Evolutionary conservation across 805 yeast genomes (phyloP).

Genomic region (Tanozyma kutaoensis): DNA sequence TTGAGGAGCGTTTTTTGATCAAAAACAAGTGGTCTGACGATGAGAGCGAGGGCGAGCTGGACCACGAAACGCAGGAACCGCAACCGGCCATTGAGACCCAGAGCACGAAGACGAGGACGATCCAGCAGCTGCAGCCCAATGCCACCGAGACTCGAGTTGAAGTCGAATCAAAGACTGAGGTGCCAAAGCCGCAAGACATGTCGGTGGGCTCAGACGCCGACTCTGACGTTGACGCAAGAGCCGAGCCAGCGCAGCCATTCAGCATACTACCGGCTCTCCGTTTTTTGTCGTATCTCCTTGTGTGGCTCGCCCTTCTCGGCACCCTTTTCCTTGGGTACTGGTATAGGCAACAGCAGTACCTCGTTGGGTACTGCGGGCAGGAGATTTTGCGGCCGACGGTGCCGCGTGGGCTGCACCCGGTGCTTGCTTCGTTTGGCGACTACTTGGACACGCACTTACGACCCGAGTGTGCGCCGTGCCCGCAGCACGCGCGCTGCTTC

Average conservation of each 20-base stretch:
- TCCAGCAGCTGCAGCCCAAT: neutral
- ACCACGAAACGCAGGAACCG: neutral
- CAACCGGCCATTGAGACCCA: slow-evolving; percentile 1
- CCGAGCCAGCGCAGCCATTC: neutral
- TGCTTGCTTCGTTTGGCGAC: slow-evolving; percentile 25
- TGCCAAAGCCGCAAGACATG: too few species aligned
- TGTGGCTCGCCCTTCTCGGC: slow-evolving; percentile 22
- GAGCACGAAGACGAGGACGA: neutral
- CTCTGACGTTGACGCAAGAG: neutral
- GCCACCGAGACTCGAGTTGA: slow-evolving; percentile 1
- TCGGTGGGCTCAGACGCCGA: neutral
- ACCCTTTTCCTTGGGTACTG: slow-evolving; percentile 33
- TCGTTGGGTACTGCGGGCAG: slow-evolving; percentile 66
- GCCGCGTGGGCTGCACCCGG: slow-evolving; percentile 11
- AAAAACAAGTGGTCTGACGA: too few species aligned
- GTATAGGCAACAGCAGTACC: slow-evolving; percentile 50
- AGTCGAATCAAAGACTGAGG: slow-evolving; percentile 4
- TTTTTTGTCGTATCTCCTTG: slow-evolving; percentile 3
- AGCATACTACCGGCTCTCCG: slow-evolving; percentile 1
- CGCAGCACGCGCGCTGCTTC: slow-evolving; percentile 67
- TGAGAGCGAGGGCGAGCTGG: too few species aligned
- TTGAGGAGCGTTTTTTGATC: neutral
- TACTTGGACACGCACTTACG: slow-evolving; percentile 24
- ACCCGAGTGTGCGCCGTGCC: slow-evolving; percentile 69
- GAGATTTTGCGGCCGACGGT: slow-evolving; percentile 35